Percentiles rank a stretch among this genome's conserved stretches.
phyloP scores from a whole-genome alignment of 306 rosid genomes.

The Dalbergia cultrata region DNA sequence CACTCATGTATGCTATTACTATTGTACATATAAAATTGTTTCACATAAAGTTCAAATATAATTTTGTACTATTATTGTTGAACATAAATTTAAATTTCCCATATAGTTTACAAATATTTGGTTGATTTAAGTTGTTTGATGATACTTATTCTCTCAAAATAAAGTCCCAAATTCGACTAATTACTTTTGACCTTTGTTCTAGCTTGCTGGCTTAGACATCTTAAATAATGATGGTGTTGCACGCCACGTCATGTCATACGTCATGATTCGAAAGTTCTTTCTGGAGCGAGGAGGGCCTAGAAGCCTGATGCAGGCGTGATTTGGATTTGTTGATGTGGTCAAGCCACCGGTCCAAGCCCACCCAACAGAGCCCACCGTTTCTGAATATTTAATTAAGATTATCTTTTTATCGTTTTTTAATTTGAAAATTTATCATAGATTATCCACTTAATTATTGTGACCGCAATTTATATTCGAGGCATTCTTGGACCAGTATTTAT shows the following conservation, averaged over 20 bases:
- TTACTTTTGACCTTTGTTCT: neutral
- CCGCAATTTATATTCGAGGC: neutral
- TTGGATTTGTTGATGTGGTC: slow-evolving; percentile 35
- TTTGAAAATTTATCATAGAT: neutral
- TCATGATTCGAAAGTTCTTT: slow-evolving; percentile 19
- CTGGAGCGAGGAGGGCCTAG: slow-evolving; percentile 15
- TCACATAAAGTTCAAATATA: no score
- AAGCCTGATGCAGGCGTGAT: neutral
- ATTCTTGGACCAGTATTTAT: no score
- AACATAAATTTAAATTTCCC: no score
- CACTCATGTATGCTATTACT: no score
- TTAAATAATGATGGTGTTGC: slow-evolving; percentile 11
- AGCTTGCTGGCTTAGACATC: slow-evolving; percentile 9
- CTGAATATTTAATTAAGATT: neutral
- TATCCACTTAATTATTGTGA: slow-evolving; percentile 32
- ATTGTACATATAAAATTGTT: no score
- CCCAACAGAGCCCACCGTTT: slow-evolving; percentile 36
- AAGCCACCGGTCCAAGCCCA: slow-evolving; percentile 26
- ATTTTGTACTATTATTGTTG: no score
- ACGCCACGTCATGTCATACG: slow-evolving; percentile 43
- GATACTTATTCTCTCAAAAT: no score
- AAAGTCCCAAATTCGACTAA: no score
- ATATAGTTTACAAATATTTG: no score
- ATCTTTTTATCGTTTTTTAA: neutral
- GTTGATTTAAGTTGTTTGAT: no score